phyloP scores from a whole-genome alignment of 352 stramenopile species.

The Globisporangium middletonii region DNA sequence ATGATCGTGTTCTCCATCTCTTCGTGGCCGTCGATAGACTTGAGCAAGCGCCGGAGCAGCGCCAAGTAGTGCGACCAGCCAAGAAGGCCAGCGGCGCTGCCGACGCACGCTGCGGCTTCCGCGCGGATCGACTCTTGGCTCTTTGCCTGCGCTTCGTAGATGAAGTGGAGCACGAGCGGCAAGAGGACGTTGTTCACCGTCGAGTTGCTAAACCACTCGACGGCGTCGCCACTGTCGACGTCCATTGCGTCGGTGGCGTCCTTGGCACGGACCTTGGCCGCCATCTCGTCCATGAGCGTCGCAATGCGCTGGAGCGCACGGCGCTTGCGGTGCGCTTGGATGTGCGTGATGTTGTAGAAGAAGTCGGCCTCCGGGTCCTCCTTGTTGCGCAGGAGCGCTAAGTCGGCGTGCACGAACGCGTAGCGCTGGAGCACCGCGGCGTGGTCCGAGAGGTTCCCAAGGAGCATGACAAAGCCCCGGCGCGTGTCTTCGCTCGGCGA shows the following conservation, averaged over 20 bases:
- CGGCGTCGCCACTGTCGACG: constrained; percentile 4
- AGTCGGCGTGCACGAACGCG: constrained; percentile 60
- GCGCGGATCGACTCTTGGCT: constrained; percentile 89
- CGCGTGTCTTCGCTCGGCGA: constrained; percentile 68
- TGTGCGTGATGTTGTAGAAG: constrained; percentile 98
- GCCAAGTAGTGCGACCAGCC: constrained; percentile 96
- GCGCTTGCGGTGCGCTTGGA: constrained; percentile 95
- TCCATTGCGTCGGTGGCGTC: constrained; percentile 14
- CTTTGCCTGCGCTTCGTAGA: constrained; percentile 94
- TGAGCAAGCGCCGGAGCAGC: constrained; percentile 89
- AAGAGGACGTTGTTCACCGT: constrained; percentile 93
- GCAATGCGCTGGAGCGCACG: constrained; percentile 89
- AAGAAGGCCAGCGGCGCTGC: constrained; percentile 87
- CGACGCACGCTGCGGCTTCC: constrained; percentile 92
- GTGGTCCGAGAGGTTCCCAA: constrained; percentile 66
- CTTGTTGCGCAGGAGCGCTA: constrained; percentile 62
- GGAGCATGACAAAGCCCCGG: constrained; percentile 79
- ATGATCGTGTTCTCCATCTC: constrained; percentile 92
- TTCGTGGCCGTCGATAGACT: constrained; percentile 87
- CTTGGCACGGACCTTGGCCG: constrained; percentile 20
- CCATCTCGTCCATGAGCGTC: constrained; percentile 81
- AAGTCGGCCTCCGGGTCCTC: constrained; percentile 96
- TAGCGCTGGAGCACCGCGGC: constrained; percentile 23
- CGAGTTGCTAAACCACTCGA: constrained; percentile 70
- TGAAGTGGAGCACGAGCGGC: constrained; percentile 93